Base-by-base conservation (phyloP, 2,329 filamentous ascomycete genomes). In the Exserohilum turcica region DNA sequence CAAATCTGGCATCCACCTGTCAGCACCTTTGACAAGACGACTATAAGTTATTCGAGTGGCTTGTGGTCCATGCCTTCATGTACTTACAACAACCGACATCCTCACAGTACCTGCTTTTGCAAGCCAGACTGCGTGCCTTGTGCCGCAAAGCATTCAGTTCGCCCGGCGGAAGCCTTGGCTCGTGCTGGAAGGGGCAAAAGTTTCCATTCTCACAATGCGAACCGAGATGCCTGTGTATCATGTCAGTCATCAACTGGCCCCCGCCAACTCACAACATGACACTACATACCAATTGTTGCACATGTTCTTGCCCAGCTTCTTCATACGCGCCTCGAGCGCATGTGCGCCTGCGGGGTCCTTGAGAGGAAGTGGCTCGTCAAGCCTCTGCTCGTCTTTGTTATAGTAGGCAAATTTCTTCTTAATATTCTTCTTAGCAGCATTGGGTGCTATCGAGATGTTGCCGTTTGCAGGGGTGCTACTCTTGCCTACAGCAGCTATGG, bases 151-250 rank as follows among this genome's bases (percentile, higher is more conserved):
- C 76, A 15, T 73, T 68, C 37, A 70, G 54, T 52, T 79, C 77
- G 4, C 64, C 72, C 2, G 65, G 56, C 1, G 60, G 66, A 16
- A 80, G 63, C 18, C 68, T 72, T 31, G 75, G 72, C 32, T 74
- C 74, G 54, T 80, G 78, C 44, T 71, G 63, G 54, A 78, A 79
- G 31, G 70, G 66, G 59, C 78, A 80, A 47, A 75, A 74, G 9
- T 70, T 65, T 7, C 73, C 75, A n/a, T 74, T 68, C 5, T 63
- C 54, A 49, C 78, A 80, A 27, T 73, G 63, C 2, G 74, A 75
- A 18, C 65, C 68, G 3, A 74, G 61, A 52, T 74, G 71, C 53
- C 48, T 52, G 12, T 28, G 24, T 24, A 16, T 15, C 15, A 13
- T 10, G 9, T 44, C 2, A 44, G 19, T 13, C 15, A n/a, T 33